A percentile compares a stretch with the other conserved stretches of the same genome.
phyloP scores from a whole-genome alignment of 768 basidiomycete genomes.

The Mycena belliarum region DNA sequence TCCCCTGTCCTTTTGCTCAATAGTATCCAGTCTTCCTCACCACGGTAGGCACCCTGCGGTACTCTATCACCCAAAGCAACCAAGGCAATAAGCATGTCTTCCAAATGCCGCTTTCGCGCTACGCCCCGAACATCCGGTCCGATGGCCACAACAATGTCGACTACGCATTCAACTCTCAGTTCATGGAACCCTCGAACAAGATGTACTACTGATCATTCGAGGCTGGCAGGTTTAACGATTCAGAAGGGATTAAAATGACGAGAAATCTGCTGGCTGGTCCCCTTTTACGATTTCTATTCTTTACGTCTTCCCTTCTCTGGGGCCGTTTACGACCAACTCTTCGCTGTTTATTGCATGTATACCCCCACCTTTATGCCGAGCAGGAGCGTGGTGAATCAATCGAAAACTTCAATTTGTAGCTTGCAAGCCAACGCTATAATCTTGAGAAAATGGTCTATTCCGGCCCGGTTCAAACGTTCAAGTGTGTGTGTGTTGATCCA shows the following conservation, averaged over 20 bases:
- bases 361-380: slow-evolving; percentile 1
- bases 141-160: slow-evolving; percentile 2
- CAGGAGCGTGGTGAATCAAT: background rate
- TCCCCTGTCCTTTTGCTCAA: background rate
- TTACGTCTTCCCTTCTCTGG: background rate
- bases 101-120: slow-evolving; percentile 51
- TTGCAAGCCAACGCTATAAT: too few relatives aligned
- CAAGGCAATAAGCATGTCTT: slow-evolving; percentile 54
- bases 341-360: slow-evolving; percentile 11
- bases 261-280: slow-evolving; percentile 5
- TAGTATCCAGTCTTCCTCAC: slow-evolving; percentile 43
- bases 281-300: slow-evolving; percentile 5
- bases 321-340: slow-evolving; percentile 9
- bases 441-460: too few relatives aligned
- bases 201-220: background rate
- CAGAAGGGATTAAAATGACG: slow-evolving; percentile 4
- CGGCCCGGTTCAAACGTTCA: background rate
- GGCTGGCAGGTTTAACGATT: slow-evolving; percentile 8
- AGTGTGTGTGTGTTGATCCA: background rate
- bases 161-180: background rate
- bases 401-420: background rate
- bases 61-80: slow-evolving; percentile 42
- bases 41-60: slow-evolving; percentile 42
- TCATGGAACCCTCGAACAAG: background rate
- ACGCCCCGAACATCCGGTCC: slow-evolving; percentile 33